These are phyloP conservation scores for Cryptococcus jaspeensis DNA, from an alignment of 1,284 basidiomycete genomes.

Conservation along the genomic window DNA sequence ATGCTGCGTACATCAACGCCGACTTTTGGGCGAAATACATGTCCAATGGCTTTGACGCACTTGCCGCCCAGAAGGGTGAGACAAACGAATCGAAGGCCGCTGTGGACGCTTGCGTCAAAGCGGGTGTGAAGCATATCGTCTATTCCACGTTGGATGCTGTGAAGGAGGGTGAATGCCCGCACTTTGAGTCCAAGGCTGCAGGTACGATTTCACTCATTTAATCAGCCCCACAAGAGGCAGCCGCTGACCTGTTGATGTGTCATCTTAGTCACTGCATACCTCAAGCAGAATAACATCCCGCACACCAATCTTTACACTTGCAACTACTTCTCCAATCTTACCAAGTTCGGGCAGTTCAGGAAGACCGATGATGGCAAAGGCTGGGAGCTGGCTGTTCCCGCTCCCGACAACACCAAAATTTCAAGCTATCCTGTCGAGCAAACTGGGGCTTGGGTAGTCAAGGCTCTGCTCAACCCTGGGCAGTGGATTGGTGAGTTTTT, in stretches of 20 bases:
- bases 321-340: slow-evolving; percentile 9
- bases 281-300: slow-evolving; percentile 4
- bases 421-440: slow-evolving; percentile 36
- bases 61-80: slow-evolving; percentile 10
- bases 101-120: slow-evolving; percentile 24
- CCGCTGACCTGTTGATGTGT: background rate
- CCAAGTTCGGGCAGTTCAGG: slow-evolving; percentile 1
- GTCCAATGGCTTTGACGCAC: slow-evolving; percentile 1
- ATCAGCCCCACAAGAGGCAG: background rate
- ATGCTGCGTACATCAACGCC: slow-evolving; percentile 25
- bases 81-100: slow-evolving; percentile 19
- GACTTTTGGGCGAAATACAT: slow-evolving; percentile 15
- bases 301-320: slow-evolving; percentile 10
- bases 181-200: slow-evolving; percentile 35
- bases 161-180: slow-evolving; percentile 19
- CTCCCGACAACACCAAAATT: slow-evolving; percentile 30
- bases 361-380: slow-evolving; percentile 7
- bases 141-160: slow-evolving; percentile 33
- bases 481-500: slow-evolving; percentile 32
- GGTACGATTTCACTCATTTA: slow-evolving; percentile 13
- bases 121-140: slow-evolving; percentile 35
- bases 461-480: slow-evolving; percentile 30
- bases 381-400: slow-evolving; percentile 24
- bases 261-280: background rate
- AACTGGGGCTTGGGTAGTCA: slow-evolving; percentile 38